phyloP scores from a whole-genome alignment of 2,329 filamentous ascomycete species.

The Dactylellina sp. region DNA sequence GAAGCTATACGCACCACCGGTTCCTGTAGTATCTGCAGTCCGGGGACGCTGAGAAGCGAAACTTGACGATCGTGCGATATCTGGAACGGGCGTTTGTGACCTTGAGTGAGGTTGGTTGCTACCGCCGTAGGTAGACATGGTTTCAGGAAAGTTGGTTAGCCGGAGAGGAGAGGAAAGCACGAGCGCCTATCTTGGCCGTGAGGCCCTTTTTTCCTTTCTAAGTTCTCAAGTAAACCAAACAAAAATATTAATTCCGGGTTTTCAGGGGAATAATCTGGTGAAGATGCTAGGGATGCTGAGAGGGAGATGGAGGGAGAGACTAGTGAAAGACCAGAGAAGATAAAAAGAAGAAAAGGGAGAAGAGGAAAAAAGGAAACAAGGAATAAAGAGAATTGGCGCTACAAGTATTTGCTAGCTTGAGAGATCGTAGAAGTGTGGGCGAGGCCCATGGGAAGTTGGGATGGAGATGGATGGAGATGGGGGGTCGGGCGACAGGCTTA shows the following conservation, averaged over 20 bases:
- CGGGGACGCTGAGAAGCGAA: slow-evolving; percentile 37
- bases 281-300: not conserved
- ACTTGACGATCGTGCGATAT: slow-evolving; percentile 36
- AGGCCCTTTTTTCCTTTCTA: slow-evolving; percentile 14
- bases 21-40: slow-evolving; percentile 41
- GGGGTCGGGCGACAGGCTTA: not conserved
- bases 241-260: not conserved
- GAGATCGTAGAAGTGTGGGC: not conserved
- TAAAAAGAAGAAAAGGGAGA: slow-evolving; percentile 42
- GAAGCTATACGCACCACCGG: slow-evolving; percentile 31
- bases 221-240: not conserved
- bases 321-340: not conserved
- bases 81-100: slow-evolving; percentile 48
- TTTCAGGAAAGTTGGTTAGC: not conserved
- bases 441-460: not conserved
- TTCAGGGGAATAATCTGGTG: slow-evolving; percentile 2
- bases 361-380: slow-evolving; percentile 34
- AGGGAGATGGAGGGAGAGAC: slow-evolving; percentile 2
- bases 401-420: slow-evolving; percentile 10
- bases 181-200: no score
- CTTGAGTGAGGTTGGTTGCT: slow-evolving; percentile 45
- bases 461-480: slow-evolving; percentile 25
- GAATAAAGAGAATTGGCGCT: slow-evolving; percentile 21
- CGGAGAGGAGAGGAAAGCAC: not conserved
- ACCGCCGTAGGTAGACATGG: slow-evolving; percentile 38